Base-by-base conservation (phyloP, 164 flowering plant species). In the Platanus orientalis region DNA sequence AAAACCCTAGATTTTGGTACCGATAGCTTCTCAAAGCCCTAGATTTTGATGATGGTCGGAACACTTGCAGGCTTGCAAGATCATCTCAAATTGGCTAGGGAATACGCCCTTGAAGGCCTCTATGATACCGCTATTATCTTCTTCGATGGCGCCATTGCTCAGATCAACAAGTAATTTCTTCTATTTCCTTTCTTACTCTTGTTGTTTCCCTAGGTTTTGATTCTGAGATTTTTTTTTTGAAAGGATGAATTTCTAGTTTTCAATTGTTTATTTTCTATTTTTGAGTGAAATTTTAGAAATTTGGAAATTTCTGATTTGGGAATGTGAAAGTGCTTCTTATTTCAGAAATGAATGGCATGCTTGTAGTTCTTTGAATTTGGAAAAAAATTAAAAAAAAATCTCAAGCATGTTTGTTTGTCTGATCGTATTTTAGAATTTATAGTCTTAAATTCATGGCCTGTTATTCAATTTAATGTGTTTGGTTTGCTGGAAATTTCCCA, bases 81-180 rank as follows among this genome's bases (percentile, higher is more conserved):
- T 73, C 97, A 94, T 73, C 70, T 94, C 70, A 91, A 88, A 65
- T 72, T 95, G 69, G 99, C 97, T 19, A 85, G 96, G 56, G 97
- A 95, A 49, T 95, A 92, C 63, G 97, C 97, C 0, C 67, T 87
- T 2, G 99, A 95, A 75, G 99, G 99, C 1, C 82, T 87, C 28
- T 95, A 95, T 58, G 97, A 95, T 59, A 86, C 99, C 28, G 78
- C 99, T 10, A 69, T 95, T 32, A 92, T 92, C 83, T 95, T 92
- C 91, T 95, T 95, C 71, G 99, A 95, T 69, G 99, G 97, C 62
- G 96, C 92, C 75, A 79, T 95, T 74, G 97, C 99, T 61, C 97
- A 95, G 83, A 88, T 95, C 84, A 92, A 95, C 84, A 92, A 87
- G 99, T 95, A 81, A 39, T 16, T 57, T 20, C 10, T 14, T 65